Base-by-base conservation (phyloP, 2,329 filamentous ascomycete species). In the Trematosphaeria pertusa region DNA sequence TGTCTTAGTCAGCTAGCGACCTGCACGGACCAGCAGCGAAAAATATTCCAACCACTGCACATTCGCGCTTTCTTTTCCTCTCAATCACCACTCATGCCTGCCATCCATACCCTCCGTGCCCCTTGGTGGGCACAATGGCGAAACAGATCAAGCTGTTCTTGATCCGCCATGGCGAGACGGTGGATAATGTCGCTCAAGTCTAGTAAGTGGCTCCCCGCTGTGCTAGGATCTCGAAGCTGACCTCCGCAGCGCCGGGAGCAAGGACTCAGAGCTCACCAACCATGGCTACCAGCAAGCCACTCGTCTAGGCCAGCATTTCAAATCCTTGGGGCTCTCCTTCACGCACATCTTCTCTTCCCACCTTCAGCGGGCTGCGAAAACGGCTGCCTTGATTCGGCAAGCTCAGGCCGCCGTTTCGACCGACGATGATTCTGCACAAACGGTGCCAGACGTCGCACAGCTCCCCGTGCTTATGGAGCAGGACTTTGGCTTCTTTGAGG, bases 121-220 rank as follows among this genome's bases (percentile, higher is more conserved):
- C 58, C 43, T 18, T 36, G 21, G 46, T 44, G 59, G 60, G 59
- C 50, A 57, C 31, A 45, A 64, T 62, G 62, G 54, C 50, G 41
- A 55, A 45, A 46, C 57, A 58, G 45, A 83, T 87, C 82, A 81
- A 79, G 64, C 71, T 96, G 44, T 85, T 91, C 62, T 80, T 96
- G 61, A 84, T 96, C 62, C 86, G 91, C 46, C 91, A 96, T 78
- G 91, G 87, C 65, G 91, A 96, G 75, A 93, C 90, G 12, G 88
- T 95, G 56, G 89, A 96, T 74, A 96, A 96, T 70, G 87, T 94
- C 48, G 87, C 87, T 31, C 82, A 86, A 43, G 73, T 89, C 49
- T 92, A 88, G 87, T 89, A 78, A 49, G 50, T 44, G 56, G 2
- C 17, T 43, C 17, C 40, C 52, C 55, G 18, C 39, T 15, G 21